Percentiles rank a stretch among this genome's conserved stretches.
Conservation (phyloP, 306 rosid genomes). For the Myrica gale region DNA sequence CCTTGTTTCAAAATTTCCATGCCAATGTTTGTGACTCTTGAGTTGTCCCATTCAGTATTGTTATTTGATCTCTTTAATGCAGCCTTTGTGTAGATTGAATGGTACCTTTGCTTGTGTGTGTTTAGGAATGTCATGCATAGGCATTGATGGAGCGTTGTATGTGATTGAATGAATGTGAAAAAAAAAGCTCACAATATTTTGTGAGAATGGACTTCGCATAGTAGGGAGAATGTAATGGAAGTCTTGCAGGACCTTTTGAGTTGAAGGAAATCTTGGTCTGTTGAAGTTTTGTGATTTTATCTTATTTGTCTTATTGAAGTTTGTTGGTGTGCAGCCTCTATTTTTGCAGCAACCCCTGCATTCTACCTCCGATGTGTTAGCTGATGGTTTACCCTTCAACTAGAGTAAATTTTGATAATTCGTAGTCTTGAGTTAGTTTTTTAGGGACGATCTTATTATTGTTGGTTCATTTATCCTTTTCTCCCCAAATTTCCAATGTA, state of each 20-base stretch:
- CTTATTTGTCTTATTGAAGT: too few species aligned
- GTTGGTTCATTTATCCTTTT: too few species aligned
- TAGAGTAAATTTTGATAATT: neutral
- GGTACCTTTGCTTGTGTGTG: neutral
- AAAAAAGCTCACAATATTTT: too few species aligned
- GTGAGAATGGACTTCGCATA: too few species aligned
- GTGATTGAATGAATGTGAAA: neutral
- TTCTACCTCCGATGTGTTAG: neutral
- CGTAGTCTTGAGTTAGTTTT: too few species aligned
- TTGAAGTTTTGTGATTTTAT: too few species aligned
- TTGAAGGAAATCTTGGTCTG: too few species aligned
- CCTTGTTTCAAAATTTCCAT: neutral
- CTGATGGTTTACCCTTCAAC: conserved; percentile 2
- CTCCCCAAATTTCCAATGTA: too few species aligned
- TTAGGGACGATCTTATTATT: too few species aligned
- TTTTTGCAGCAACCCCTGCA: neutral
- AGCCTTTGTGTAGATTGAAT: neutral
- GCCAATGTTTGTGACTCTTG: neutral
- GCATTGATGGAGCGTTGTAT: neutral
- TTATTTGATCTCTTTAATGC: neutral
- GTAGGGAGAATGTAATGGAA: neutral
- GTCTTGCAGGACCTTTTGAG: neutral
- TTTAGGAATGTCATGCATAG: neutral
- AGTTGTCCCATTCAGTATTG: neutral
- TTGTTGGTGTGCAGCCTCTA: too few species aligned